Evolutionary conservation across 176 grass and related monocot genomes (phyloP), one percentile per base, ranked within the genome.

Genomic region (Cenchrus americanus): DNA sequence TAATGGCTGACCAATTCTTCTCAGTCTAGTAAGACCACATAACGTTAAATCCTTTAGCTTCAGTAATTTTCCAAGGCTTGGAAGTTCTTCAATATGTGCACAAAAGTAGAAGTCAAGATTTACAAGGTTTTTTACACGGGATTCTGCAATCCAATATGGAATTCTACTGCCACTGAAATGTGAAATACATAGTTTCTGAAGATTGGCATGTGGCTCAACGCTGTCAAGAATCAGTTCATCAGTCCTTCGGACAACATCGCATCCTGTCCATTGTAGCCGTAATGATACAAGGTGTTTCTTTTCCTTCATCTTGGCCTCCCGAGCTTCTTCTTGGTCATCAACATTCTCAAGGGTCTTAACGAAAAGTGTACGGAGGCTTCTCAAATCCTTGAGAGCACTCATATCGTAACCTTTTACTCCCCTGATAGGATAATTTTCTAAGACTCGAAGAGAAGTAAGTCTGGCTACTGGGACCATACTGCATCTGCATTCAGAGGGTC

Each of bases 391-490:
- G 13, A 80, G 30, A 21, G 60, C 58, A 67, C 30, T 63, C 21
- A 81, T 81, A 8, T 4, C 6, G 58, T 66, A 66, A 69, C 62
- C 61, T 24, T 26, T 68, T 47, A 15, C 2, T 49, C 27, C 0
- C 30, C 12, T 13, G 27, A 81, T 7, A 17, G 4, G 5, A 37
- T 51, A 66, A 24, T 23, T 13, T 21, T 79, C 5, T 63, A 81
- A 63, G 22, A 26, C 37, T 2, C 0, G 78, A 63, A 81, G 78
- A 30, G 22, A 81, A 81, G 21, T 69, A 19, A 81, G 62, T 7
- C 66, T 81, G 17, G 62, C 34, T 24, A 81, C 37, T 19, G 27
- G 58, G 15, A 81, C 17, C 8, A 24, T 15, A 18, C 42, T 14
- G 6, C 41, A 46, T 37, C 44, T 30, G 0, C 13, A 0, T 23